A percentile compares a stretch with the other conserved stretches of the same genome.
These are phyloP conservation scores for Kwoniella shandongensis DNA, from an alignment of 768 basidiomycete species.

Conservation along the genomic window DNA sequence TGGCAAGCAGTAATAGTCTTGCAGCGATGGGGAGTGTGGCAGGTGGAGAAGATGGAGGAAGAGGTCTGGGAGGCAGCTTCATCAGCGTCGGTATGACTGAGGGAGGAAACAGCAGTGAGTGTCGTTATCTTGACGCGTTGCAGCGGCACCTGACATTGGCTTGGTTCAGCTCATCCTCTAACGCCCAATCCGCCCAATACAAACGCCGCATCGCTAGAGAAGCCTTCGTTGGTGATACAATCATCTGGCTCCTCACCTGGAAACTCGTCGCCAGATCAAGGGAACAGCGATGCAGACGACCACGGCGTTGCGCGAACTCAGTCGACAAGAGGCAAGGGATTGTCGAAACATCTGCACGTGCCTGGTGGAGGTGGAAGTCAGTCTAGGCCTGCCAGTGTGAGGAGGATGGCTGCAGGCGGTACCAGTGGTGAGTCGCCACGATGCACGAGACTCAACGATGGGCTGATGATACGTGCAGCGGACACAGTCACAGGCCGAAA, in stretches of 20 bases:
- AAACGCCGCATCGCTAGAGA: background rate
- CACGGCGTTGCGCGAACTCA: constrained; percentile 2
- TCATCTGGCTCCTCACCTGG: background rate
- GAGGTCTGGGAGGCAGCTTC: constrained; percentile 46
- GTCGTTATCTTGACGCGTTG: background rate
- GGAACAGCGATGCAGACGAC: constrained; percentile 1
- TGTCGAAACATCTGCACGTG: constrained; percentile 46
- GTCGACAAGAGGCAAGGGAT: constrained; percentile 21
- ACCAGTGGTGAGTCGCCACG: constrained; percentile 17
- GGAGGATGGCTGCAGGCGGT: constrained; percentile 4
- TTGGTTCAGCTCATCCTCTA: constrained; percentile 20
- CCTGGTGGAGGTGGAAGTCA: constrained; percentile 17
- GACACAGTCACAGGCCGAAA: constrained; percentile 9
- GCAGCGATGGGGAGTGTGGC: constrained; percentile 8
- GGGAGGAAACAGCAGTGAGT: constrained; percentile 26
- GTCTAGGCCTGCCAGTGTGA: constrained; percentile 6
- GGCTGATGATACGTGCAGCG: background rate
- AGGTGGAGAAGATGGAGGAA: constrained; percentile 5
- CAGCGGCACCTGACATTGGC: background rate
- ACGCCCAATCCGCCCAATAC: constrained; percentile 6
- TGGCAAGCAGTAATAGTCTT: constrained; percentile 23
- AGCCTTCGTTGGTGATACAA: background rate
- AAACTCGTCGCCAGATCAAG: background rate
- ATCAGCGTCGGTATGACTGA: constrained; percentile 30
- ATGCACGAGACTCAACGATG: too few species aligned